Conservation (phyloP, 805 yeast species). For the Candida alai region DNA sequence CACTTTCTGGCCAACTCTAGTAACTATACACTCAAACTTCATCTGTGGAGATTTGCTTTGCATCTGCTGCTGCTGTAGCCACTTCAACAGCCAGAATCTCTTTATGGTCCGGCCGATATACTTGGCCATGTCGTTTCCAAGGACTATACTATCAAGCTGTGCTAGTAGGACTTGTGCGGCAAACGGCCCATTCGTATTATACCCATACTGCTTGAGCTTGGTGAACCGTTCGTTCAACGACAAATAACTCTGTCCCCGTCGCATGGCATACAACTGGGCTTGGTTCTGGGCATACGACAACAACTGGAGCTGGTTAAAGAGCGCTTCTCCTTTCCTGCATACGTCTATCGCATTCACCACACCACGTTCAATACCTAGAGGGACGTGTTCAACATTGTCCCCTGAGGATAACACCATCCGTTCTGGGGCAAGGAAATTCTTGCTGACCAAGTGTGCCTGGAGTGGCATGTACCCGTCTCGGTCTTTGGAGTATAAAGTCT, state of each 20-base stretch:
- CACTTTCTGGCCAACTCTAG: constrained; percentile 22
- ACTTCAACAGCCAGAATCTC: constrained; percentile 23
- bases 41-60: neutral
- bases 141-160: constrained; percentile 12
- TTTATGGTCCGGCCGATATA: constrained; percentile 14
- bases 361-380: constrained; percentile 29
- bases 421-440: constrained; percentile 23
- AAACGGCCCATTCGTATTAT: constrained; percentile 32
- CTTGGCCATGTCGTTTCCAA: constrained; percentile 12
- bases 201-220: constrained; percentile 30
- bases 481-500: constrained; percentile 36
- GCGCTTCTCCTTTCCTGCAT: constrained; percentile 19
- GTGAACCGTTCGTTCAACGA: constrained; percentile 13
- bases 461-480: constrained; percentile 30
- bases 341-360: constrained; percentile 23
- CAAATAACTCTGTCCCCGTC: neutral
- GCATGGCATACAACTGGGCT: constrained; percentile 13
- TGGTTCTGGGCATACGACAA: constrained; percentile 16
- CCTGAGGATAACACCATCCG: constrained; percentile 13
- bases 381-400: constrained; percentile 13
- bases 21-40: constrained; percentile 38
- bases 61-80: constrained; percentile 11
- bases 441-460: constrained; percentile 31
- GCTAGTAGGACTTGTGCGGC: constrained; percentile 11
- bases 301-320: constrained; percentile 38